Base-by-base conservation (phyloP, 306 rosid species). In the Quercus agrifolia region DNA sequence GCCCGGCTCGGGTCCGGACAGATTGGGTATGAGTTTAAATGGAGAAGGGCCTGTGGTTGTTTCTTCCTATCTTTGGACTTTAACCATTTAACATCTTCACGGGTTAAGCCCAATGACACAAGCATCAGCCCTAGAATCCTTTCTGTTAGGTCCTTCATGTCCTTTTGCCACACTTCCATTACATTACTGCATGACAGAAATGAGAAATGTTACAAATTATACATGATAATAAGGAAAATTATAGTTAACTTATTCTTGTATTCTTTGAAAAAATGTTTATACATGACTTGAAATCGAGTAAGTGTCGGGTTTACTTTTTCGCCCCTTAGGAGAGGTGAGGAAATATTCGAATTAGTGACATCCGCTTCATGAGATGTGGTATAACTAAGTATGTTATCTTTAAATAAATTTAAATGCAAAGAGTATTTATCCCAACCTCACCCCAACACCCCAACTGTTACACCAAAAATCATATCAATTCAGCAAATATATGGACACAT, bases 1-100 rank as follows among this genome's bases (percentile, higher is more conserved):
- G 84, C 90, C 19, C 31, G 79, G 17, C 23, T 15, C 0, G 91
- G 91, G 44, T 89, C 87, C 1, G 90, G 93, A 78, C 93, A 89
- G 0, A 71, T 25, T 5, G 91, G 96, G 75, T 87, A 87, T 8
- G 90, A 89, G 83, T 88, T 85, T 51, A 91, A 33, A 5, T 84
- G 85, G 18, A 89, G 76, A 2, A 84, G 1, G 57, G 5, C 62
- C 19, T 81, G 71, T 1, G 81, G 12, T 0, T 21, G 9, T 31
- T 62, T 9, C 13, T 15, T 3, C 2, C 54, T 49, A 0, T 5
- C 33, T 18, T 73, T 78, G 83, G 86, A 76, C 54, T 61, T 71
- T 23, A 71, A 5, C 88, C 90, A 82, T 59, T 75, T 13, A 1
- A 68, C 10, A 19, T 85, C 90, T 78, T 80, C 80, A 0, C 3